Base-by-base conservation (phyloP, 805 yeast species). In the fission yeast (Schizosaccharomyces pombe) region DNA sequence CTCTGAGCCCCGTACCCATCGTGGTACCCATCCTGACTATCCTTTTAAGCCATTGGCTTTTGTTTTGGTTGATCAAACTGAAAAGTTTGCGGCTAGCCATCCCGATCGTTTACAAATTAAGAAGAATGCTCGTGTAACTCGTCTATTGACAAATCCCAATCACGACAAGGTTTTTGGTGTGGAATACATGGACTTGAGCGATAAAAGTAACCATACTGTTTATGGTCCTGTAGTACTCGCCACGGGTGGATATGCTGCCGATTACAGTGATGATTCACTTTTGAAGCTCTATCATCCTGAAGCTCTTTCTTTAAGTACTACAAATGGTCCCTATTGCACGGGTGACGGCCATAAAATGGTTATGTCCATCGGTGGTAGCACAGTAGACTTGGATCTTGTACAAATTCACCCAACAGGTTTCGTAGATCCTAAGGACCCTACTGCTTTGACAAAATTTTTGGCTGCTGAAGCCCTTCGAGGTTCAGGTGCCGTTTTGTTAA, bases 1-100 rank as follows among this genome's bases (percentile, higher is more conserved):
- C 62, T 78, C 86, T 1, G 76, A 72, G 53, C 78, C 85, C 22
- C 72, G 94, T 64, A 84, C 94, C 1, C 94, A 84, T 64, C 73
- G 93, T 60, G 87, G 93, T 1, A 73, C 75, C 53, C 81, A 76
- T 57, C 73, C 77, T 19, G 70, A 74, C 57, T 77, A 77, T 54
- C 82, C 82, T 2, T 83, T 82, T 1, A 75, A 75, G 75, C 79
- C 82, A 5, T 76, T 78, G 54, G 75, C 80, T 2, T 76, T 75
- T 58, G 70, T 71, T 8, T 64, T 78, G 47, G 64, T 75, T 60
- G 77, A 75, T 56, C 69, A 69, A 16, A 65, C 77, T 47, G 77
- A 77, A 58, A 65, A 67, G 32, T 61, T 72, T 54, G 69, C 71
- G 19, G 72, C 69, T 37, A 59, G 62, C 5, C 70, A 73, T 55